These are phyloP conservation scores for Fusarium irregulare DNA, from an alignment of 2,329 filamentous ascomycete species.

Conservation along the genomic window DNA sequence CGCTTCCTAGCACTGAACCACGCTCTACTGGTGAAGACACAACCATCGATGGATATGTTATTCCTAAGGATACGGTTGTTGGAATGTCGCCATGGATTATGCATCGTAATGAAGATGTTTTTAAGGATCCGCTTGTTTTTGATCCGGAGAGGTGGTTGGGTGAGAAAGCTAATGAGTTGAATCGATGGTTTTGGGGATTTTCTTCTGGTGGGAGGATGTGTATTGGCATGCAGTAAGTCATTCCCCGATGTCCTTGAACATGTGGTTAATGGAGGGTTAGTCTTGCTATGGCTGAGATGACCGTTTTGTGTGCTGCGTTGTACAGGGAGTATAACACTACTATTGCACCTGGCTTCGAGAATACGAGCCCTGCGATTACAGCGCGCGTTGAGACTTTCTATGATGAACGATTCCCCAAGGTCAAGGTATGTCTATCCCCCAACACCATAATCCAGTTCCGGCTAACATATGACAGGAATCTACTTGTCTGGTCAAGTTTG, in stretches of 20 bases:
- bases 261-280: not conserved
- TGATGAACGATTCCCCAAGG: constrained; percentile 29
- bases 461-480: constrained; percentile 32
- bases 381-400: constrained; percentile 41
- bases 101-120: constrained; percentile 43
- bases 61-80: constrained; percentile 43
- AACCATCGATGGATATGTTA: constrained; percentile 39
- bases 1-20: constrained; percentile 63
- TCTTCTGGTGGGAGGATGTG: constrained; percentile 43
- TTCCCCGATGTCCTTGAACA: too few species aligned
- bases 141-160: constrained; percentile 47
- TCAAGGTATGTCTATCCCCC: constrained; percentile 11
- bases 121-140: constrained; percentile 40
- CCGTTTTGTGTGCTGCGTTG: constrained; percentile 26
- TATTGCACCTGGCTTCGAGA: constrained; percentile 24
- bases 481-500: constrained; percentile 34
- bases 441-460: too few species aligned
- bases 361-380: constrained; percentile 34
- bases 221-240: constrained; percentile 42
- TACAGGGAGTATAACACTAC: constrained; percentile 35
- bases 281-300: constrained; percentile 43
- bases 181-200: constrained; percentile 44
- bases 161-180: constrained; percentile 25
- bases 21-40: constrained; percentile 48
- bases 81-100: constrained; percentile 45